A percentile compares a stretch with the other conserved stretches of the same genome.
Evolutionary conservation across 1,284 basidiomycete species (phyloP).

Genomic region (Trichosporon asahii): DNA sequence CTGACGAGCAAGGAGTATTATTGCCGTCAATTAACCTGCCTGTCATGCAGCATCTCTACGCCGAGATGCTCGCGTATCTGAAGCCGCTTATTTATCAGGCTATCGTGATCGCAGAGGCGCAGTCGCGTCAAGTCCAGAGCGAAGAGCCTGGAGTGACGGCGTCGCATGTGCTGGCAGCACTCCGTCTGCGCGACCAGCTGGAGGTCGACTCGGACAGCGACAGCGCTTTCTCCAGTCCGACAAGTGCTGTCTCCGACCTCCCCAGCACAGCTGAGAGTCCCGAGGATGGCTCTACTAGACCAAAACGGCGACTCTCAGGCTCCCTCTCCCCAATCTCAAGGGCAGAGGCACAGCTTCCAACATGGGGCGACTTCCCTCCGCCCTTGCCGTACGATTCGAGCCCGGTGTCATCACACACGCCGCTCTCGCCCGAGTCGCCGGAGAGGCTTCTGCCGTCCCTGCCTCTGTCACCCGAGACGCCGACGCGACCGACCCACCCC

Average conservation of each 20-base stretch:
- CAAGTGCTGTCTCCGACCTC: neutral
- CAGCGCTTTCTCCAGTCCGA: neutral
- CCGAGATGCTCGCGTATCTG: slow-evolving; percentile 25
- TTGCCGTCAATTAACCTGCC: slow-evolving; percentile 18
- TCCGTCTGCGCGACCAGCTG: slow-evolving; percentile 8
- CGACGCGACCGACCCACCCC: neutral
- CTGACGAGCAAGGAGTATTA: neutral
- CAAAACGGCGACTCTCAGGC: neutral
- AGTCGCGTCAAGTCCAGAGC: neutral
- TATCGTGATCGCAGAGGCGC: slow-evolving; percentile 28
- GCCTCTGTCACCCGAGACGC: neutral
- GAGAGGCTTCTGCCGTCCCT: neutral
- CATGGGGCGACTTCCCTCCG: neutral
- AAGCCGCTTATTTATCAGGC: slow-evolving; percentile 23
- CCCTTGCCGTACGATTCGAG: neutral
- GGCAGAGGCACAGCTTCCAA: neutral
- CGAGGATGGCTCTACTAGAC: neutral
- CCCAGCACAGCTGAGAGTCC: neutral
- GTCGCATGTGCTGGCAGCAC: neutral
- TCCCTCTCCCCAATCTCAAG: neutral
- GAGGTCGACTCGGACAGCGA: neutral
- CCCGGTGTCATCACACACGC: neutral
- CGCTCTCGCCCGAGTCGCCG: neutral
- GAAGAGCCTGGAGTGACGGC: neutral
- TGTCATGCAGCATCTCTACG: slow-evolving; percentile 23